A percentile compares a stretch with the other conserved stretches of the same genome.
These are phyloP conservation scores for Monosporascus ibericus DNA, from an alignment of 2,329 filamentous ascomycete genomes.

Conservation along the genomic window DNA sequence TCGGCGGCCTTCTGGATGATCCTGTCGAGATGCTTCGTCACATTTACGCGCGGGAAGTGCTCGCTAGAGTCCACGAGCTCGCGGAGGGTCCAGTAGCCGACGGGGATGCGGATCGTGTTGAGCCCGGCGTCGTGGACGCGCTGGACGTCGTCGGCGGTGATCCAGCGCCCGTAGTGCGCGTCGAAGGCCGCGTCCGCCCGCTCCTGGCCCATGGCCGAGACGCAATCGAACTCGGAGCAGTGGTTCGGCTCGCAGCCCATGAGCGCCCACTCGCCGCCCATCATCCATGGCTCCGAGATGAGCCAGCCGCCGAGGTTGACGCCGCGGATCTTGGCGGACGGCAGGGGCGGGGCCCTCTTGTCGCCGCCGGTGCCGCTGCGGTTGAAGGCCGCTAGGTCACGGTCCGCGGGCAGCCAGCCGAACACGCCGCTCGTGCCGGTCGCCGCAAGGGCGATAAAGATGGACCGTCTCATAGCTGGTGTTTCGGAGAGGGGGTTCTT, in stretches of 20 bases:
- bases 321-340: slow-evolving; percentile 40
- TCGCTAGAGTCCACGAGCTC: slow-evolving; percentile 42
- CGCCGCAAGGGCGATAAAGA: neutral
- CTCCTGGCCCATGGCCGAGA: slow-evolving; percentile 39
- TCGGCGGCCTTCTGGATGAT: slow-evolving; percentile 26
- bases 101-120: slow-evolving; percentile 47
- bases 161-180: slow-evolving; percentile 44
- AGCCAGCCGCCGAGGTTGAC: slow-evolving; percentile 50
- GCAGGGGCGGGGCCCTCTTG: neutral
- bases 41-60: slow-evolving; percentile 42
- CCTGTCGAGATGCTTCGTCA: slow-evolving; percentile 32
- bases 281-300: slow-evolving; percentile 50
- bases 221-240: slow-evolving; percentile 50
- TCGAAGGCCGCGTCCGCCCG: slow-evolving; percentile 40
- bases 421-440: neutral
- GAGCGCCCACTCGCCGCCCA: slow-evolving; percentile 34
- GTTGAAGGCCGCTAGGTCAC: neutral
- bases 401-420: neutral
- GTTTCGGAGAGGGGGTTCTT: too few species aligned
- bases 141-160: slow-evolving; percentile 41
- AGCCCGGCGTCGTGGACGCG: slow-evolving; percentile 43
- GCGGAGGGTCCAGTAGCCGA: slow-evolving; percentile 51
- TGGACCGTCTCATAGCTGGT: neutral
- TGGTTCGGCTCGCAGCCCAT: slow-evolving; percentile 38
- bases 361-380: neutral